Conservation (phyloP, 2,329 filamentous ascomycete species). For the Tolypocladium sp. region DNA sequence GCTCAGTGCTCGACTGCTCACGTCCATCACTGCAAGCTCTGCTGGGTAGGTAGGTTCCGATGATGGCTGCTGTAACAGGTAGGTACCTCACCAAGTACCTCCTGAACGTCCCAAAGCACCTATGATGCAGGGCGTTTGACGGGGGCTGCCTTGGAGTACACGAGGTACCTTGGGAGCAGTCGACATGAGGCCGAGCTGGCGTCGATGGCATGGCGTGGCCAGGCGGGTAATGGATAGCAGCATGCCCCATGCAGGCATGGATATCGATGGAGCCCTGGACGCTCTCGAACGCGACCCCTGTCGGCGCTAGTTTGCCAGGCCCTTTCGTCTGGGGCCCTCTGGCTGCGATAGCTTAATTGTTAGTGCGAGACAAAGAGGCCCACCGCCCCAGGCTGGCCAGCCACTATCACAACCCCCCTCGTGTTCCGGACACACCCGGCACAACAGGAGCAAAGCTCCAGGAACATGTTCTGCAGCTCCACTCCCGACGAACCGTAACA, state of each 20-base stretch:
- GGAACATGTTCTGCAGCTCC: not conserved
- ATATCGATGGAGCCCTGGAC: not conserved
- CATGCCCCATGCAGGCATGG: not conserved
- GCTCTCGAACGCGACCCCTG: conserved; percentile 5
- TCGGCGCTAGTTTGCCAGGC: not conserved
- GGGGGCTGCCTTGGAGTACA: too few species aligned
- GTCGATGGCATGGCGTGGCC: not conserved
- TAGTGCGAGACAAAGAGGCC: not conserved
- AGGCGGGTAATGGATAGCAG: not conserved
- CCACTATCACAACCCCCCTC: not conserved
- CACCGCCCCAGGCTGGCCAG: not conserved
- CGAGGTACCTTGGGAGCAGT: not conserved
- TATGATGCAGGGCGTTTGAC: too few species aligned
- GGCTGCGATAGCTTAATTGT: conserved; percentile 5
- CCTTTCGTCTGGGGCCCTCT: not conserved
- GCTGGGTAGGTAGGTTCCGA: not conserved
- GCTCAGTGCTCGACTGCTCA: not conserved
- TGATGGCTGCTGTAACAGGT: not conserved
- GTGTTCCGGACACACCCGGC: not conserved
- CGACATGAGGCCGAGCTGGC: too few species aligned
- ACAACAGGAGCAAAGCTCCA: not conserved
- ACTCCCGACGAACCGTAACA: not conserved
- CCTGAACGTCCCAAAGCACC: too few species aligned
- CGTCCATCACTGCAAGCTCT: not conserved
- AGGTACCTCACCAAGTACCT: too few species aligned